Conservation (phyloP, 225 moss, liverwort and hornwort species). For the Thuidium tamariscinum region DNA sequence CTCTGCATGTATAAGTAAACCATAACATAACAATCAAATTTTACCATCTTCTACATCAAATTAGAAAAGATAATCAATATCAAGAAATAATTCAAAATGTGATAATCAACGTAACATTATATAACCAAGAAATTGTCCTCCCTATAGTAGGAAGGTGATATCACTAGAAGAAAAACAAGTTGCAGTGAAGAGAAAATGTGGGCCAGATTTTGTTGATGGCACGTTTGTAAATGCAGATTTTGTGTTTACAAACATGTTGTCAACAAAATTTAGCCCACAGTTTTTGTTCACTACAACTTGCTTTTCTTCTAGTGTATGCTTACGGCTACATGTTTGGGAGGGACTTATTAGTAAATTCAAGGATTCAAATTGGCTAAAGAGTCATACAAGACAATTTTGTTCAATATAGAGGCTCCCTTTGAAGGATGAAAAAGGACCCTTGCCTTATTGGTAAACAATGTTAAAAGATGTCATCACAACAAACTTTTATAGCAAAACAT, state of each 20-base stretch:
- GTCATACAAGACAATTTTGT: background rate
- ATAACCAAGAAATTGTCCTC: background rate
- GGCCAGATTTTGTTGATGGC: no score
- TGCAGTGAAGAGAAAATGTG: no score
- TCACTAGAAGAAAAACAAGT: no score
- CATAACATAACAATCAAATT: background rate
- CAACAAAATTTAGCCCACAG: no score
- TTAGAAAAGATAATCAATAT: background rate
- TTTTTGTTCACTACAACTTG: no score
- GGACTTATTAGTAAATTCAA: background rate
- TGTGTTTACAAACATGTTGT: no score
- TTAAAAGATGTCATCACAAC: background rate
- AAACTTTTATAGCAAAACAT: background rate
- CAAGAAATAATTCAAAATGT: background rate
- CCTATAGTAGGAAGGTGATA: accelerated
- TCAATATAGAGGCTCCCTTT: background rate
- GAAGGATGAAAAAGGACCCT: background rate
- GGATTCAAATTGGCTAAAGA: background rate
- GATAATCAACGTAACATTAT: background rate
- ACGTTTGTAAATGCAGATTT: no score
- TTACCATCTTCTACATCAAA: background rate
- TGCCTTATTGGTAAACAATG: background rate
- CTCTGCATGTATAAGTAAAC: background rate
- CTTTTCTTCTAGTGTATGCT: no score
- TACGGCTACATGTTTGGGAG: background rate